phyloP scores from a whole-genome alignment of 1,284 basidiomycete species.

The Coriolopsis trogii region DNA sequence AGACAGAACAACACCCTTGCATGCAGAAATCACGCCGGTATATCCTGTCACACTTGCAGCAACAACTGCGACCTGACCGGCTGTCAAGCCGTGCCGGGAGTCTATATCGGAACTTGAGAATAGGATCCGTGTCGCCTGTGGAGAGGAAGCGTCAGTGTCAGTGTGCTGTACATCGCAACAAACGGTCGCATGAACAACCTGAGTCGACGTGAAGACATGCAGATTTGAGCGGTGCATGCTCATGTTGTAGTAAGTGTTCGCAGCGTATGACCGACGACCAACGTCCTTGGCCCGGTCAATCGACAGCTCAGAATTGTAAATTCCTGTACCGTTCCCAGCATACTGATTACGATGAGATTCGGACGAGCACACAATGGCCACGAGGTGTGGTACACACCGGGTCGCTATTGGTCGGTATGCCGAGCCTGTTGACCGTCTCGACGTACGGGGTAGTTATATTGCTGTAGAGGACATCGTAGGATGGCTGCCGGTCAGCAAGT shows the following conservation, averaged over 20 bases:
- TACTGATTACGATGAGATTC: constrained; percentile 10
- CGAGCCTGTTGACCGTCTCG: constrained; percentile 21
- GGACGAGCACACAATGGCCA: not conserved
- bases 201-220: constrained; percentile 9
- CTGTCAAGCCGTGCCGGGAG: too few relatives aligned
- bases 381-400: constrained; percentile 15
- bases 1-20: constrained; percentile 29
- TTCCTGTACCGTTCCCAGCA: constrained; percentile 25
- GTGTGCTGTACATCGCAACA: not conserved
- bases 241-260: constrained; percentile 24
- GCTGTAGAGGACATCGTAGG: constrained; percentile 27
- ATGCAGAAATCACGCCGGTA: constrained; percentile 17
- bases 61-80: constrained; percentile 22
- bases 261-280: constrained; percentile 29
- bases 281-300: constrained; percentile 23
- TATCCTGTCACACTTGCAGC: constrained; percentile 10
- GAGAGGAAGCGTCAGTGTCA: too few relatives aligned
- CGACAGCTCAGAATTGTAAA: constrained; percentile 23
- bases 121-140: not conserved
- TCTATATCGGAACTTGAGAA: too few relatives aligned
- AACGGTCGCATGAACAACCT: constrained; percentile 5
- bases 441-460: constrained; percentile 23
- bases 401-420: constrained; percentile 25
- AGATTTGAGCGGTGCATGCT: constrained; percentile 11
- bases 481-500: constrained; percentile 1